phyloP scores from a whole-genome alignment of 2,329 filamentous ascomycete genomes.

The Simplicillium aogashimaense region DNA sequence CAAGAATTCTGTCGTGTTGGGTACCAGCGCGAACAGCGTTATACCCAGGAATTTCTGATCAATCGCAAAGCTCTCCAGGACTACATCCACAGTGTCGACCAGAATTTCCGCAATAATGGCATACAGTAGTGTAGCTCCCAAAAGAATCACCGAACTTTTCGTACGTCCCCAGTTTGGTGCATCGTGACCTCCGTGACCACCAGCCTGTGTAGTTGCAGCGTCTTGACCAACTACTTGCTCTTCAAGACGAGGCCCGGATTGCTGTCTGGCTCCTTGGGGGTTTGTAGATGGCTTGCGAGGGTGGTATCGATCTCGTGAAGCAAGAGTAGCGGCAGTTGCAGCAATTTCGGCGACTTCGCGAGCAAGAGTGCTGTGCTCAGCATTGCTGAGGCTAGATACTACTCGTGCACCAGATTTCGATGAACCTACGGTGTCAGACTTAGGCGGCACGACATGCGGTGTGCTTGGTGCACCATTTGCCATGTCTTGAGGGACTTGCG shows the following conservation, averaged over 20 bases:
- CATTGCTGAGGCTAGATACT: constrained; percentile 64
- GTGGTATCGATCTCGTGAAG: constrained; percentile 57
- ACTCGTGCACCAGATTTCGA: constrained; percentile 31
- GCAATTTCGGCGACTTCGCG: constrained; percentile 90
- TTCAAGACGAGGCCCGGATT: constrained; percentile 32
- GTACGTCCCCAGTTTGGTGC: constrained; percentile 95
- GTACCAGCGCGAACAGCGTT: constrained; percentile 90
- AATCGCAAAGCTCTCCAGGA: constrained; percentile 79
- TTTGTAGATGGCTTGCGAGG: constrained; percentile 26
- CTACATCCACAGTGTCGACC: constrained; percentile 95
- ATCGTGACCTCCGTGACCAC: constrained; percentile 68
- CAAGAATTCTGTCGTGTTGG: constrained; percentile 96
- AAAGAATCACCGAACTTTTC: constrained; percentile 83
- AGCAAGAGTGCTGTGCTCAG: constrained; percentile 71
- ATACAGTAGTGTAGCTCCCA: constrained; percentile 83
- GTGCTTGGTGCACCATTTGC: constrained; percentile 37
- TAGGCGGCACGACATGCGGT: constrained; percentile 71
- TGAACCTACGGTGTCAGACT: constrained; percentile 34
- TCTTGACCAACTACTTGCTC: constrained; percentile 23
- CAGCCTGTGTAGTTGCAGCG: constrained; percentile 21
- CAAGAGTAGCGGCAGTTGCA: constrained; percentile 79
- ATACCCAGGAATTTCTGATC: constrained; percentile 98
- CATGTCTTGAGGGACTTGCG: constrained; percentile 20
- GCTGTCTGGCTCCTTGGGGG: constrained; percentile 10
- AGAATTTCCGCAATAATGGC: constrained; percentile 96